phyloP scores from a whole-genome alignment of 2,329 filamentous ascomycete genomes.

The Colletotrichum agaves region DNA sequence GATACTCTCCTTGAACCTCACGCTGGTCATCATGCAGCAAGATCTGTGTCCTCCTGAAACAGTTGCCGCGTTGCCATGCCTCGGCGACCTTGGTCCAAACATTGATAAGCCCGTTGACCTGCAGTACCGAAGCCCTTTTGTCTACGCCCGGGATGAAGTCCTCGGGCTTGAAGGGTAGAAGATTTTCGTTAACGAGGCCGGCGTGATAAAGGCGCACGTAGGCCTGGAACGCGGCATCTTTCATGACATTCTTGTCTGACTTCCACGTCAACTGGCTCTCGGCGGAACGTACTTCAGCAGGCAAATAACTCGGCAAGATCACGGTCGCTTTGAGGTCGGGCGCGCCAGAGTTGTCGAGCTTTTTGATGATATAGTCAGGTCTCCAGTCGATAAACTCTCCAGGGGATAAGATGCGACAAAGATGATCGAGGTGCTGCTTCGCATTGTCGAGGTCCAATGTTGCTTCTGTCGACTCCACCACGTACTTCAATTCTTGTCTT shows the following conservation, averaged over 20 bases:
- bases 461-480: slow-evolving; percentile 63
- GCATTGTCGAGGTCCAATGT: slow-evolving; percentile 79
- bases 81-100: slow-evolving; percentile 60
- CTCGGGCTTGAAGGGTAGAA: slow-evolving; percentile 71
- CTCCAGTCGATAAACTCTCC: slow-evolving; percentile 70
- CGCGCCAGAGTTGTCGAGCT: slow-evolving; percentile 44
- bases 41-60: slow-evolving; percentile 39
- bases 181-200: slow-evolving; percentile 79
- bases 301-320: slow-evolving; percentile 75
- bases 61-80: slow-evolving; percentile 53
- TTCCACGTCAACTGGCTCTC: slow-evolving; percentile 68
- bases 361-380: slow-evolving; percentile 73
- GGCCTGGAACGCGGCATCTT: slow-evolving; percentile 86
- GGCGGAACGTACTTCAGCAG: slow-evolving; percentile 67
- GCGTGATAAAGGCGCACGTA: slow-evolving; percentile 76
- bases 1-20: slow-evolving; percentile 49
- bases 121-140: slow-evolving; percentile 47
- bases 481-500: slow-evolving; percentile 45
- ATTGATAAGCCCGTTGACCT: slow-evolving; percentile 52
- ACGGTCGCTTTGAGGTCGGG: slow-evolving; percentile 67
- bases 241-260: slow-evolving; percentile 77
- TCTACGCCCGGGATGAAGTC: slow-evolving; percentile 53
- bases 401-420: slow-evolving; percentile 73
- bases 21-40: slow-evolving; percentile 44
- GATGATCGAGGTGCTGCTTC: slow-evolving; percentile 81